Percentiles rank a stretch among this genome's conserved stretches.
Evolutionary conservation across 148 eudicot genomes (phyloP).

Genomic region (Cornus controversa): DNA sequence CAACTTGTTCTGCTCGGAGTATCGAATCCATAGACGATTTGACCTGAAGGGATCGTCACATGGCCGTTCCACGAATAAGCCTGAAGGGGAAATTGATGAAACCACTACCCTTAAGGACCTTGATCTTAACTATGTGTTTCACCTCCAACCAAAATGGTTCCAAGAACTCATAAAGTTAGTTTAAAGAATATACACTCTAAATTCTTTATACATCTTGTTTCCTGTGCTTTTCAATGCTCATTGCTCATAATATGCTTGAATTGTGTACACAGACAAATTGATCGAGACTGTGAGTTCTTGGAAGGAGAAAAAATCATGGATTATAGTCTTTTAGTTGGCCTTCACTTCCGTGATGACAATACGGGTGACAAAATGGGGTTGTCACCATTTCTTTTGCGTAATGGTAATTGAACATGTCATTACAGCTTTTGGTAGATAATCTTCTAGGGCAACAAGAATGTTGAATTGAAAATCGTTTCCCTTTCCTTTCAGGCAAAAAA

Average conservation of each 20-base stretch:
- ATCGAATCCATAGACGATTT: slow-evolving; percentile 84
- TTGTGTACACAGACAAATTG: slow-evolving; percentile 67
- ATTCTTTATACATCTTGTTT: neutral
- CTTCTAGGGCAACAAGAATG: neutral
- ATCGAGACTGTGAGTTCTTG: slow-evolving; percentile 90
- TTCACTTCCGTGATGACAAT: slow-evolving; percentile 82
- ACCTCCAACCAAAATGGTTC: slow-evolving; percentile 82
- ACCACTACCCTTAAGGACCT: slow-evolving; percentile 97
- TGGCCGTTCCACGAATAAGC: slow-evolving; percentile 79
- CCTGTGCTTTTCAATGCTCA: neutral
- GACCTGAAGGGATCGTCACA: slow-evolving; percentile 96
- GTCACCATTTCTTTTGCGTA: slow-evolving; percentile 61
- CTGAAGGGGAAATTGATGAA: slow-evolving; percentile 87
- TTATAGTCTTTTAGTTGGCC: slow-evolving; percentile 90
- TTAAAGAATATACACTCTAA: neutral
- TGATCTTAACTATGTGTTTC: slow-evolving; percentile 84
- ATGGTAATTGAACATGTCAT: slow-evolving; percentile 34
- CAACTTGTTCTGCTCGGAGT: slow-evolving; percentile 88
- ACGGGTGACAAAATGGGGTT: slow-evolving; percentile 78
- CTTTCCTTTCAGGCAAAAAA: slow-evolving; percentile 49
- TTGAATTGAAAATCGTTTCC: neutral
- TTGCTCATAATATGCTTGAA: slow-evolving; percentile 6
- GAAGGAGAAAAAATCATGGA: slow-evolving; percentile 94
- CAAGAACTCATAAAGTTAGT: slow-evolving; percentile 90
- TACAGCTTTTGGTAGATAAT: neutral